Evolutionary conservation across 2,329 filamentous ascomycete species (phyloP).

Genomic region (Davidsoniella virescens): DNA sequence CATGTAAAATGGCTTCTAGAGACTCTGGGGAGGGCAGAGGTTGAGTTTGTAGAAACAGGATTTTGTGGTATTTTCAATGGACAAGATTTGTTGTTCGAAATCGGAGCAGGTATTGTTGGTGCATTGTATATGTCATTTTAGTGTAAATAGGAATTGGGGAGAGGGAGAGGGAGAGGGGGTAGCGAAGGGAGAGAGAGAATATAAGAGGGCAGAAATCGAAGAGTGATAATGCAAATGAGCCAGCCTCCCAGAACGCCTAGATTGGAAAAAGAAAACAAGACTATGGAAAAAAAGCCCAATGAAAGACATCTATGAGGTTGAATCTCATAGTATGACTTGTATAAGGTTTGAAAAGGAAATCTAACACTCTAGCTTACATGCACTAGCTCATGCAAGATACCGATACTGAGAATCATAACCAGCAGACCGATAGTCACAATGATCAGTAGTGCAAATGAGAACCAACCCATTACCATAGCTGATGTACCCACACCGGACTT

Average conservation of each 20-base stretch:
- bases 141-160: neutral
- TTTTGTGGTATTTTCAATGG: too few relatives aligned
- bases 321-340: neutral
- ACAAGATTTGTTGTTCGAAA: too few relatives aligned
- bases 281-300: neutral
- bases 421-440: constrained; percentile 89
- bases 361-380: too few relatives aligned
- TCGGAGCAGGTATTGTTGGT: neutral
- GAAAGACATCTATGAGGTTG: too few relatives aligned
- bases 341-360: neutral
- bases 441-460: constrained; percentile 82
- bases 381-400: constrained; percentile 48
- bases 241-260: constrained; percentile 5
- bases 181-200: constrained; percentile 5
- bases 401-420: constrained; percentile 92
- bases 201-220: constrained; percentile 4
- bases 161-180: neutral
- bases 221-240: constrained; percentile 2
- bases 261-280: neutral
- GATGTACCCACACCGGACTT: constrained; percentile 78
- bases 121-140: neutral
- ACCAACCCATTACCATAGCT: constrained; percentile 96
- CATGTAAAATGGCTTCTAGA: too few relatives aligned
- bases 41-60: too few relatives aligned
- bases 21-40: too few relatives aligned